A percentile compares a stretch with the other conserved stretches of the same genome.
These are phyloP conservation scores for Ascochyta pisi DNA, from an alignment of 2,329 filamentous ascomycete species.

Conservation along the genomic window DNA sequence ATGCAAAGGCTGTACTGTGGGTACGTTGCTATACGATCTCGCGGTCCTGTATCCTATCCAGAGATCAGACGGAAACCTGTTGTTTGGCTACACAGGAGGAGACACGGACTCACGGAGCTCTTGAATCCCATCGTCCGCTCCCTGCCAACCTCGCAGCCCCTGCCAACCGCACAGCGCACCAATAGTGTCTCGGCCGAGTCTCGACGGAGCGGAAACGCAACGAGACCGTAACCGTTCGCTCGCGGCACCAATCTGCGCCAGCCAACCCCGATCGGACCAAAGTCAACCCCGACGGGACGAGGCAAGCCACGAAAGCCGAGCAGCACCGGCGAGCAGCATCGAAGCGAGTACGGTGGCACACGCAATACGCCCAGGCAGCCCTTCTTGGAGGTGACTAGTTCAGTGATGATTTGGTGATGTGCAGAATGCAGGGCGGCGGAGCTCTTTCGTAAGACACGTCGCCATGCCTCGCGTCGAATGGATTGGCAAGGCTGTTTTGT, in stretches of 20 bases:
- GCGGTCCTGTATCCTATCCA: conserved; percentile 4
- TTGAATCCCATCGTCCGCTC: conserved; percentile 20
- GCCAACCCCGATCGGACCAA: conserved; percentile 11
- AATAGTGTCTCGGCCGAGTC: conserved; percentile 24
- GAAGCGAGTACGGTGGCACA: conserved; percentile 15
- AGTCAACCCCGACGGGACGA: conserved; percentile 15
- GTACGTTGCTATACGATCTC: conserved; percentile 1
- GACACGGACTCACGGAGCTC: conserved; percentile 12
- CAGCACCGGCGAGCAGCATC: conserved; percentile 11
- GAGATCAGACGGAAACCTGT: conserved; percentile 9
- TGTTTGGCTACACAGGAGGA: neutral
- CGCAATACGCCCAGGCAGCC: conserved; percentile 14
- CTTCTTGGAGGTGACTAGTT: conserved; percentile 10
- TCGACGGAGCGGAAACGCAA: conserved; percentile 27
- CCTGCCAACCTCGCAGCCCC: neutral
- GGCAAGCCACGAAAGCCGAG: conserved; percentile 10
- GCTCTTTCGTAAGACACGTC: conserved; percentile 15
- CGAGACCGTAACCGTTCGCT: conserved; percentile 14
- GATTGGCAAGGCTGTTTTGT: conserved; percentile 8
- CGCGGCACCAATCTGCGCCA: conserved; percentile 2
- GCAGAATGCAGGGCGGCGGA: conserved; percentile 18
- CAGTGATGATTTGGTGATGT: conserved; percentile 5
- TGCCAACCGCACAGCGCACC: neutral
- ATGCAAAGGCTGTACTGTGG: conserved; percentile 5
- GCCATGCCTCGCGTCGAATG: conserved; percentile 15